Base-by-base conservation (phyloP, 371 early-diverging fungal genomes). In the Saksenaea vasiformis region DNA sequence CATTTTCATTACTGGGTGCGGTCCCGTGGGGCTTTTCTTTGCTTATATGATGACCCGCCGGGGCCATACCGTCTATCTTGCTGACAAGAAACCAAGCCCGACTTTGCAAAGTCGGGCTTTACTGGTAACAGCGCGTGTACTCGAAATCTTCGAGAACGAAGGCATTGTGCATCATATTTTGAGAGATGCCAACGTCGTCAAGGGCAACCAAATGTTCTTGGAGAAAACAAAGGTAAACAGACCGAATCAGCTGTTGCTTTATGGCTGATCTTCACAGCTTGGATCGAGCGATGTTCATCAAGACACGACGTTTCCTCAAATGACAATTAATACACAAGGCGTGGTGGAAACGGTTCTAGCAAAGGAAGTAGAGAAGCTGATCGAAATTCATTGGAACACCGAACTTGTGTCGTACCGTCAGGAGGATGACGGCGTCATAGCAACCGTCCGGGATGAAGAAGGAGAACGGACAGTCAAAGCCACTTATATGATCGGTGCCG, bases 11-110 rank as follows among this genome's bases (percentile, higher is more conserved):
- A 67, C 68, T 66, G 82, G 82, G 27, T 78, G 79, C 34, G 82
- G 82, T 5, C 82, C 82, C 4, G 76, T 75, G 13, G 82, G 82
- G n/a, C 63, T 73, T 0, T 81, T 70, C 24, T 70, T 78, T 62
- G 71, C 77, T 4, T 78, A 78, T 31, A 62, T 64, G 54, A 66
- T 81, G 66, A 64, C 65, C 5, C 35, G 43, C n/a, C 56, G 59
- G 7, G 82, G 82, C 0, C 82, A 81, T 53, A 64, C 73, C 0
- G 71, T 78, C 22, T 75, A 65, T 36, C 62, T 74, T n/a, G 60
- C 73, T 17, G 82, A 81, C 56, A 64, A 62, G 11, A 78, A 75
- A 17, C 24, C 59, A 0, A 72, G 75, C 2, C 75, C 77, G 1
- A 74, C 75, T 15, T 62, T 60, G 36, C 74, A 81, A 66, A 81